Percentiles rank a stretch among this genome's conserved stretches.
phyloP scores from a whole-genome alignment of 495 filamentous ascomycete genomes.

The Podospora sp. region DNA sequence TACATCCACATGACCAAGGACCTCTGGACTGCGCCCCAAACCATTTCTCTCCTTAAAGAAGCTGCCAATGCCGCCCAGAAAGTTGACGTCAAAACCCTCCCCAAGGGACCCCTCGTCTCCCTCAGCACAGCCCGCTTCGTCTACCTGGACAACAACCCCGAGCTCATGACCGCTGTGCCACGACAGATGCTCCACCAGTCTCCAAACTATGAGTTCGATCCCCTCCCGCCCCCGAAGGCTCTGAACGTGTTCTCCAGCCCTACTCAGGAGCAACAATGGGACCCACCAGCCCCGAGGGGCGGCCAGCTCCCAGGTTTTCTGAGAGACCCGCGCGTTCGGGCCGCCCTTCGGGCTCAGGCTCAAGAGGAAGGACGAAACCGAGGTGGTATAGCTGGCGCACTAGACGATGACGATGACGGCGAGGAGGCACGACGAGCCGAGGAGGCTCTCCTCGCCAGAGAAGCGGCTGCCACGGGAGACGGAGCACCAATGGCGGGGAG shows the following conservation, averaged over 20 bases:
- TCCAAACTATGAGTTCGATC: conserved; percentile 67
- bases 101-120: conserved; percentile 32
- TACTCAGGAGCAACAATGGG: conserved; percentile 41
- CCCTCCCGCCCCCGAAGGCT: conserved; percentile 59
- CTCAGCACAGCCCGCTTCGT: conserved; percentile 75
- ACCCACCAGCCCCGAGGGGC: not conserved
- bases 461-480: not conserved
- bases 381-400: not conserved
- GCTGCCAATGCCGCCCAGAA: conserved; percentile 60
- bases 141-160: conserved; percentile 71
- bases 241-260: conserved; percentile 51
- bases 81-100: conserved; percentile 49
- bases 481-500: not conserved
- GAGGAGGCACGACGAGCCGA: not conserved
- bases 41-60: conserved; percentile 69
- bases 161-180: conserved; percentile 63
- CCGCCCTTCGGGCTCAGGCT: not conserved
- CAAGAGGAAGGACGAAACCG: not conserved
- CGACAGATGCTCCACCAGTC: conserved; percentile 48
- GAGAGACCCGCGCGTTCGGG: not conserved
- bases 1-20: conserved; percentile 82
- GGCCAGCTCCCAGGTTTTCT: not conserved
- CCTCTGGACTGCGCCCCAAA: conserved; percentile 84
- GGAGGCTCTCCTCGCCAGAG: not conserved
- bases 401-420: not conserved